Evolutionary conservation across 352 stramenopile species (phyloP), one percentile per base, ranked within the genome.

Genomic region (Phytophthora agathidicida): DNA sequence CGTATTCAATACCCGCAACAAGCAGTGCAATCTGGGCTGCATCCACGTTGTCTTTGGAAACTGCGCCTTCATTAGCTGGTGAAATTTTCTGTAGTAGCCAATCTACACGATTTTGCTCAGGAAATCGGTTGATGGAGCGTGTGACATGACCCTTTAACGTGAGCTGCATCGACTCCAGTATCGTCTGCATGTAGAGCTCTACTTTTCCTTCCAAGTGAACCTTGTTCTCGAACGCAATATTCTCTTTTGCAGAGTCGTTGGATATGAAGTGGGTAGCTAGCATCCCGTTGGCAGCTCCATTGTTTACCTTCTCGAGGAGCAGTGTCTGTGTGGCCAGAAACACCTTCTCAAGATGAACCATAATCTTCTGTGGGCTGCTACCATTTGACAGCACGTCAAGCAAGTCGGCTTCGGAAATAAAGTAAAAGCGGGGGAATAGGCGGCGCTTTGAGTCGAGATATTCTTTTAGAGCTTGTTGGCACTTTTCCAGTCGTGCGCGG

Each of bases 361-460:
- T 77, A 26, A 98, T 93, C 44, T 86, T 96, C 27, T 81, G 74
- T 2, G 94, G 94, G 8, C 78, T 76, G 37, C 73, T 94, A 4
- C 95, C 94, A 44, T 98, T 98, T 13, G 91, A 98, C 5, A 98
- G 75, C 28, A 98, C 86, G 57, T 98, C 94, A 11, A 98, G 73
- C 24, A 98, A 60, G 62, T 98, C 94, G 0, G 91, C 83, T 62
- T 98, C 94, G 0, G 91, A 98, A n/a, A 97, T 91, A 51, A 98
- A 98, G 67, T 98, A 98, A 48, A 98, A 98, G 0, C 95, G 81
- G 5, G 95, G 95, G 37, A 98, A 98, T 28, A 96, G 69, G 0
- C 90, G 75, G 1, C 94, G 79, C 49, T 98, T 96, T 1, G 89
- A 88, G 46, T 98, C 95, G n/a, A 98, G 68, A 60, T 97, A 98